phyloP scores from a whole-genome alignment of 2,329 filamentous ascomycete genomes.

The Parasarocladium wereldwijsianum region DNA sequence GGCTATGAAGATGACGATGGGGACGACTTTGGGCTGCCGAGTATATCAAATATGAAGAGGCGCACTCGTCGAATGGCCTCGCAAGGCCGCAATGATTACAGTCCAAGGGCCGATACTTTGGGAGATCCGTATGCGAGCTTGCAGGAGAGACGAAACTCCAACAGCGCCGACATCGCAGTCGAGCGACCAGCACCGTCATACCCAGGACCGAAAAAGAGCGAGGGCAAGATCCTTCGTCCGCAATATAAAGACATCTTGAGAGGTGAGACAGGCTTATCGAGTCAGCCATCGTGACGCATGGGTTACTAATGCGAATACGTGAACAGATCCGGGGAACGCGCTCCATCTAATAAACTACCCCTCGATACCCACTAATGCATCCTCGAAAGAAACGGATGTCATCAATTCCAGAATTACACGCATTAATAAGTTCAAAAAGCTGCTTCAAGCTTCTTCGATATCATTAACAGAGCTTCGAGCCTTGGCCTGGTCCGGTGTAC shows the following conservation, averaged over 20 bases:
- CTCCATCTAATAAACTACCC: conserved; percentile 88
- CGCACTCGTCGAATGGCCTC: conserved; percentile 42
- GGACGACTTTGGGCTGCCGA: conserved; percentile 90
- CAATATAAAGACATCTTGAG: conserved; percentile 94
- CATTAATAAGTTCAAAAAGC: conserved; percentile 97
- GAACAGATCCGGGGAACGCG: conserved; percentile 69
- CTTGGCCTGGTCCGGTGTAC: conserved; percentile 86
- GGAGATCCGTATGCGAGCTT: conserved; percentile 15
- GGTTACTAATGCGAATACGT: background rate
- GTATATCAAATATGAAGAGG: conserved; percentile 79
- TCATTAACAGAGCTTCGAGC: conserved; percentile 70
- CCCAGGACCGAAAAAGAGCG: conserved; percentile 73
- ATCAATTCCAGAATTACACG: conserved; percentile 78
- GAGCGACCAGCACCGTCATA: conserved; percentile 74
- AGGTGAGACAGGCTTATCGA: no score
- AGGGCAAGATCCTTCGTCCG: conserved; percentile 88
- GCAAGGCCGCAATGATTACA: conserved; percentile 15
- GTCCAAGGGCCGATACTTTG: no score
- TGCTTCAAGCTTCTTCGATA: conserved; percentile 84
- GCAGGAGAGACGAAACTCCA: conserved; percentile 48
- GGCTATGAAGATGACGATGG: conserved; percentile 77
- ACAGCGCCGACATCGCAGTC: conserved; percentile 89
- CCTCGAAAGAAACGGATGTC: conserved; percentile 70
- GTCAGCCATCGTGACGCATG: conserved; percentile 5
- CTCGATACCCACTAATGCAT: conserved; percentile 55